Conservation (phyloP, 805 yeast genomes). For the Yarrowia porcina region DNA sequence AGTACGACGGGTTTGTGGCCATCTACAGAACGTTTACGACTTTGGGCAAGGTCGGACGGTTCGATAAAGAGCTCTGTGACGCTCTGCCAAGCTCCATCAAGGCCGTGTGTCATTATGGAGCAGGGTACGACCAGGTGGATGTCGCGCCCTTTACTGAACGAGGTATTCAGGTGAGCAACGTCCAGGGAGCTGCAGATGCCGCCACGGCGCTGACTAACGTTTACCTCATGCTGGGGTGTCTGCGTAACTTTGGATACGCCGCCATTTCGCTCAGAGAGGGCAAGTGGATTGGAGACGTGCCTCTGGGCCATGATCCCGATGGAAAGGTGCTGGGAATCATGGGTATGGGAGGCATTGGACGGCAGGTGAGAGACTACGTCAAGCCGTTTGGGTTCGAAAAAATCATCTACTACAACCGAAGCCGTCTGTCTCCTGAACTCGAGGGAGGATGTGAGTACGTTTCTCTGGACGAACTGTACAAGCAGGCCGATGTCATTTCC, state of each 20-base stretch:
- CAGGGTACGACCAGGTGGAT: slow-evolving; percentile 71
- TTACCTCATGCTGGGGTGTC: slow-evolving; percentile 56
- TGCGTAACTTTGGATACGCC: slow-evolving; percentile 65
- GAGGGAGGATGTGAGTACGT: slow-evolving; percentile 72
- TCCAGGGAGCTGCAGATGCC: slow-evolving; percentile 62
- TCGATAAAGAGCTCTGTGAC: slow-evolving; percentile 58
- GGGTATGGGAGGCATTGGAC: slow-evolving; percentile 90
- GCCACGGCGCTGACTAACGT: slow-evolving; percentile 74
- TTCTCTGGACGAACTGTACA: slow-evolving; percentile 61
- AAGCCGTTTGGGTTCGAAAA: slow-evolving; percentile 72
- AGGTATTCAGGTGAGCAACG: slow-evolving; percentile 61
- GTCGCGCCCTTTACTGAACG: slow-evolving; percentile 49
- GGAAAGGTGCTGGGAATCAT: slow-evolving; percentile 75
- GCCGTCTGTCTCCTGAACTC: slow-evolving; percentile 53
- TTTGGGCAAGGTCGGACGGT: slow-evolving; percentile 54
- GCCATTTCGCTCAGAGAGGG: slow-evolving; percentile 54
- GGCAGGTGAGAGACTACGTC: slow-evolving; percentile 69
- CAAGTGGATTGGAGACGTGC: slow-evolving; percentile 62
- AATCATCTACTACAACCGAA: slow-evolving; percentile 71
- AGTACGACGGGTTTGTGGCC: slow-evolving; percentile 45
- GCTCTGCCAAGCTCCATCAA: slow-evolving; percentile 54
- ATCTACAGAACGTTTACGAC: slow-evolving; percentile 55
- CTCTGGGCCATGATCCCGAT: slow-evolving; percentile 70
- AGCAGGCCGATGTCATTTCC: slow-evolving; percentile 63
- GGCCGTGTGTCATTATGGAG: slow-evolving; percentile 62